These are phyloP conservation scores for Fusarium tupiense DNA, from an alignment of 2,329 filamentous ascomycete genomes.

Conservation along the genomic window DNA sequence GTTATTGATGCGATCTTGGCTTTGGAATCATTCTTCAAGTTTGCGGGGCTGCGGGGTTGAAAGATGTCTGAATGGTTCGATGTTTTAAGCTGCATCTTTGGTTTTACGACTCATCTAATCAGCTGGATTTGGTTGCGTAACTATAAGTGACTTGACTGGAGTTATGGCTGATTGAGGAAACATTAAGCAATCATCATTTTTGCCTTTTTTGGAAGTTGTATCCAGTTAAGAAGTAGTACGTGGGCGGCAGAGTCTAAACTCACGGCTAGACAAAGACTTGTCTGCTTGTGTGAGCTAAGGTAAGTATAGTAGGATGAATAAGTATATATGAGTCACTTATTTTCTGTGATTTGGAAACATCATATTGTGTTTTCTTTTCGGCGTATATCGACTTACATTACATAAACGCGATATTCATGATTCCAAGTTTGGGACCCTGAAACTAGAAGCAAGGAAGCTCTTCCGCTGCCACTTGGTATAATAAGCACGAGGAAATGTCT, in stretches of 20 bases:
- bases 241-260: too few species aligned
- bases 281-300: neutral
- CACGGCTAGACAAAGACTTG: too few species aligned
- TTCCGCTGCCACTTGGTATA: neutral
- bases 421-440: neutral
- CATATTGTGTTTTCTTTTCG: too few species aligned
- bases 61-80: constrained; percentile 6
- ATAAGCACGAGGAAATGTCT: neutral
- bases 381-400: neutral
- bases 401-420: neutral
- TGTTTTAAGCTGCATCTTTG: neutral
- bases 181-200: neutral
- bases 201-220: neutral
- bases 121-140: neutral
- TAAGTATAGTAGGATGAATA: neutral
- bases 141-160: neutral
- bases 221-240: too few species aligned
- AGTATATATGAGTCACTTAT: neutral
- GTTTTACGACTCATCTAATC: neutral
- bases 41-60: constrained; percentile 31
- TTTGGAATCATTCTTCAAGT: constrained; percentile 37
- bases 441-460: neutral
- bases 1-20: constrained; percentile 7
- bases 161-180: neutral
- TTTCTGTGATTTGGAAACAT: neutral